Base-by-base conservation (phyloP, 192 early-diverging fungal genomes). In the Coemansia sp. region DNA sequence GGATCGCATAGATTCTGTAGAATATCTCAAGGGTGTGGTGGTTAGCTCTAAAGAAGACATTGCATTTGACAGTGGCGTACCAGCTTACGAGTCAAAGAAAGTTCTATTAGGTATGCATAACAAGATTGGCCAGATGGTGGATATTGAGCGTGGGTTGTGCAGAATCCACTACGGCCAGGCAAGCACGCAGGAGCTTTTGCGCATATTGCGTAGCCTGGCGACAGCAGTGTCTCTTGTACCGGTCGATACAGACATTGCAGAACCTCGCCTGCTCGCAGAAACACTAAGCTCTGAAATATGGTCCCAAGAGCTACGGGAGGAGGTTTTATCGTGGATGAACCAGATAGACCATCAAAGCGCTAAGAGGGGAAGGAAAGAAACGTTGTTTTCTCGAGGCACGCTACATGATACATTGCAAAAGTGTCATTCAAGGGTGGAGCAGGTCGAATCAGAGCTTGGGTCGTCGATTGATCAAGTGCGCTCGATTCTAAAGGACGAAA, bases 71-170 rank as follows among this genome's bases (percentile, higher is more conserved):
- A 19, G 21, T 50, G 19, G 32, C 43, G 6, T 44, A 45, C n/a
- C 42, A 19, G 16, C 44, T 21, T 19, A 15, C 5, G 38, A 38
- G n/a, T 38, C 11, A 13, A 58, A 4, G 61, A 63, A 44, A 43
- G 61, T 40, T 52, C 84, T 76, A 54, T 59, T 16, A 67, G 79
- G 44, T 47, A 77, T 91, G 54, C 72, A 77, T 19, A 77, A 65
- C 16, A 78, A 77, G 42, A 69, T 90, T 43, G 49, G 72, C 7
- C 63, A 83, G 48, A 74, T 98, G 61, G 92, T 92, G 19, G 98
- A 99, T 72, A 63, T 99, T 40, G 98, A 99, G 76, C 87, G 98
- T n/a, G 85, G 93, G 1, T 90, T 99, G 50, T 89, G 93, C 38
- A 82, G 96, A 9, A 90, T 99, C 19, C 95, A 96, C 72, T 88